Conservation (phyloP, 192 early-diverging fungal species). For the Gigaspora rosea region DNA sequence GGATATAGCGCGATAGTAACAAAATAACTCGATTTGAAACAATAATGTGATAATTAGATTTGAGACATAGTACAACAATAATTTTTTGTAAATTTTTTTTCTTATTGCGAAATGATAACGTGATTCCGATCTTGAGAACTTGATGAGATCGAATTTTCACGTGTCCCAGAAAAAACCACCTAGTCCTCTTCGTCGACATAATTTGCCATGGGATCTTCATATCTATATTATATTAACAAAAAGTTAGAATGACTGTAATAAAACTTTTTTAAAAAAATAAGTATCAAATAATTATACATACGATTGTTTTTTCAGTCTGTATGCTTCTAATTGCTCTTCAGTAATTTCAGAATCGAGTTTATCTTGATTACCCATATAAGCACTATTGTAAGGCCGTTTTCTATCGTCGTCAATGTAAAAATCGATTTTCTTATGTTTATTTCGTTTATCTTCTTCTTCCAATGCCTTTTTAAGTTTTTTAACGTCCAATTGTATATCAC, state of each 20-base stretch:
- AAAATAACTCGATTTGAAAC: too few species aligned
- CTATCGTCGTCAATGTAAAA: neutral
- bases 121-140: too few species aligned
- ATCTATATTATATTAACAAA: neutral
- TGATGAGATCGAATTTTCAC: too few species aligned
- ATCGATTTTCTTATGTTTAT: conserved; percentile 4
- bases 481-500: conserved; percentile 56
- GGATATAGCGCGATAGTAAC: too few species aligned
- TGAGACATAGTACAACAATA: too few species aligned
- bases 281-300: neutral
- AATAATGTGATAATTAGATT: too few species aligned
- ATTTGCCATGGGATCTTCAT: conserved; percentile 69
- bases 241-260: neutral
- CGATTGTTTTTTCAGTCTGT: conserved; percentile 47
- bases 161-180: too few species aligned
- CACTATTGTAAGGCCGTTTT: conserved; percentile 33
- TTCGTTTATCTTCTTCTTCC: conserved; percentile 46
- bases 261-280: neutral
- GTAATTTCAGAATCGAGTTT: conserved; percentile 44
- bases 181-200: conserved; percentile 35
- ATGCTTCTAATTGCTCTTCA: conserved; percentile 71
- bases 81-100: too few species aligned
- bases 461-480: conserved; percentile 56
- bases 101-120: too few species aligned
- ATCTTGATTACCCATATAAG: conserved; percentile 8